Evolutionary conservation across 257 asterid species (phyloP).

Genomic region (Solanum ahanhuiri): DNA sequence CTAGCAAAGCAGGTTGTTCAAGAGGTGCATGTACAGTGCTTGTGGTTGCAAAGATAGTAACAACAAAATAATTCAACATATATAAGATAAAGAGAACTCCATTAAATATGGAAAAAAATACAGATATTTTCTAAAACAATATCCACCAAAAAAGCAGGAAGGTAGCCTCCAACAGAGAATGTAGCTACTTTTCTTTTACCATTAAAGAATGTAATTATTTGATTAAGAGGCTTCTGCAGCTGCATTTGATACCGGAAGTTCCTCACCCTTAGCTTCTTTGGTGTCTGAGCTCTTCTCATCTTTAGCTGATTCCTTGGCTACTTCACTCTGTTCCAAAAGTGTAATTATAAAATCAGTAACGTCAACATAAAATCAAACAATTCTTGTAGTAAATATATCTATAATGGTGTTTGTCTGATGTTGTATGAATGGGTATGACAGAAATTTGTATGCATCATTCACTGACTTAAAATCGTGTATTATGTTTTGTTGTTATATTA

Average conservation of each 20-base stretch:
- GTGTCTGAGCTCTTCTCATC: conserved; percentile 12
- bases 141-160: neutral
- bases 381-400: no score
- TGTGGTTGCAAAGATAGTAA: neutral
- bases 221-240: neutral
- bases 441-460: no score
- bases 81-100: neutral
- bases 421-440: no score
- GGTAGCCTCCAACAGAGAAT: neutral
- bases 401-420: no score
- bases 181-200: neutral
- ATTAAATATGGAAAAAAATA: neutral
- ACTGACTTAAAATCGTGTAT: no score
- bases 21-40: neutral
- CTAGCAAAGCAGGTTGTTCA: neutral
- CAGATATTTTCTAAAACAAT: neutral
- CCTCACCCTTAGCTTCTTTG: conserved; percentile 10
- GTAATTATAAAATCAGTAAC: neutral
- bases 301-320: conserved; percentile 4
- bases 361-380: no score
- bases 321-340: neutral
- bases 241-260: neutral
- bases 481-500: no score
- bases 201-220: neutral
- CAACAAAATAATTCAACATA: neutral